phyloP scores from a whole-genome alignment of 139 green algal genomes.

The Chlamydomonas incerta region DNA sequence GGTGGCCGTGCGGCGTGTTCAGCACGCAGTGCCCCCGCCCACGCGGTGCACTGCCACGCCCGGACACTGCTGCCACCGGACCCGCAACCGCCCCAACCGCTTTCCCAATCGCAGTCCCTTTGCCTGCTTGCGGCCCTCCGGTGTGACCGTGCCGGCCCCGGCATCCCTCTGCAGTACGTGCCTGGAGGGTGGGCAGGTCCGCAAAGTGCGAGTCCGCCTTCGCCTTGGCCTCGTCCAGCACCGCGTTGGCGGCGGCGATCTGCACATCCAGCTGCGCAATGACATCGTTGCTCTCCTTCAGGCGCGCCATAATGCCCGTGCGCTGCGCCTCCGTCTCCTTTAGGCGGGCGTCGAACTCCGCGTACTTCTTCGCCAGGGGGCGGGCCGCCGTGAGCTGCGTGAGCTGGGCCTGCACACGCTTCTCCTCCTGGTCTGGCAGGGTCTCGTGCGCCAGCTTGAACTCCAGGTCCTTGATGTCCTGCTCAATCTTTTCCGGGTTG shows the following conservation, averaged over 20 bases:
- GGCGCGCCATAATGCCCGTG: conserved; percentile 18
- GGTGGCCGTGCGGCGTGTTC: too few relatives aligned
- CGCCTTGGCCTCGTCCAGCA: conserved; percentile 47
- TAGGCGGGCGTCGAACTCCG: conserved; percentile 42
- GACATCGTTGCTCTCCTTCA: conserved; percentile 58
- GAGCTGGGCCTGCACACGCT: conserved; percentile 49
- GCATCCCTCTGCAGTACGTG: not conserved
- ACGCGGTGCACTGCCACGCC: too few relatives aligned
- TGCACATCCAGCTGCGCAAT: conserved; percentile 33
- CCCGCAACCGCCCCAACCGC: too few relatives aligned
- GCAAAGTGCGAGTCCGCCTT: conserved; percentile 35
- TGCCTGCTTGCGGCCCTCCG: too few relatives aligned
- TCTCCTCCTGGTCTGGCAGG: conserved; percentile 52
- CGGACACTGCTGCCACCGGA: too few relatives aligned
- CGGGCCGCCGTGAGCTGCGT: conserved; percentile 32
- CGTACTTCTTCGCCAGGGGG: conserved; percentile 42
- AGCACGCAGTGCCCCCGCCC: too few relatives aligned
- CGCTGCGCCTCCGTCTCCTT: conserved; percentile 39
- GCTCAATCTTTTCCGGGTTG: conserved; percentile 48
- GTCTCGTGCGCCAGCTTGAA: conserved; percentile 66
- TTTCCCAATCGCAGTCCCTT: too few relatives aligned
- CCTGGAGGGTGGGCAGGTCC: conserved; percentile 43
- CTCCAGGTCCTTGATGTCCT: conserved; percentile 52
- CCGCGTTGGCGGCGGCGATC: conserved; percentile 21
- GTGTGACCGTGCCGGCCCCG: too few relatives aligned